phyloP scores from a whole-genome alignment of 2,329 filamentous ascomycete species.

The Oidium heveae region DNA sequence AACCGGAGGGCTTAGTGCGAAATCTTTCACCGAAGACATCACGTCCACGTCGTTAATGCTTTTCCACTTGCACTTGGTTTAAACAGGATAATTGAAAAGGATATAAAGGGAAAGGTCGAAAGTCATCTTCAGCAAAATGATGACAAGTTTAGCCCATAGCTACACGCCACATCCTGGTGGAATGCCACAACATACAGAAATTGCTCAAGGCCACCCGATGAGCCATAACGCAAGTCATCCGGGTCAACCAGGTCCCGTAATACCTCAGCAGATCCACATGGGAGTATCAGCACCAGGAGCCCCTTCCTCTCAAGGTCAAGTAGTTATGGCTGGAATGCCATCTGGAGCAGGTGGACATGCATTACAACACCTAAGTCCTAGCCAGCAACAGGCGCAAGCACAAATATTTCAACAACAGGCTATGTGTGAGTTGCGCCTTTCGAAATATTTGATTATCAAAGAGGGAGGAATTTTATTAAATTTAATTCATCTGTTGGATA shows the following conservation, averaged over 20 bases:
- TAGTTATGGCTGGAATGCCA: constrained; percentile 55
- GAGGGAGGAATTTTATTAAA: neutral
- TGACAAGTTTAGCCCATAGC: constrained; percentile 40
- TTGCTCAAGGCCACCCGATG: constrained; percentile 31
- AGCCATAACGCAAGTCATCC: constrained; percentile 31
- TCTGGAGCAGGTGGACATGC: constrained; percentile 36
- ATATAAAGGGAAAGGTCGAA: constrained; percentile 20
- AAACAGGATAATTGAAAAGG: too few relatives aligned
- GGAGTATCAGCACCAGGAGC: constrained; percentile 44
- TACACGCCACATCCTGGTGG: constrained; percentile 46
- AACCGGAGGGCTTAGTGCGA: too few relatives aligned
- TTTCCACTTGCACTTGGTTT: too few relatives aligned
- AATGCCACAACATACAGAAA: constrained; percentile 46
- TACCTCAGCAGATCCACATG: constrained; percentile 49
- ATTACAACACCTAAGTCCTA: constrained; percentile 43
- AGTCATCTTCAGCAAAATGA: constrained; percentile 28
- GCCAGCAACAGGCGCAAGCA: constrained; percentile 14
- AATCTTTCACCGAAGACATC: too few relatives aligned
- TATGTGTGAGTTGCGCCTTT: constrained; percentile 9
- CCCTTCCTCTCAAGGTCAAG: constrained; percentile 42
- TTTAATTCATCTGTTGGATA: neutral
- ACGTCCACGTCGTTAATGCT: too few relatives aligned
- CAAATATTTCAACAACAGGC: constrained; percentile 8
- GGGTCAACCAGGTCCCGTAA: constrained; percentile 33
- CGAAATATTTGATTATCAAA: neutral